Evolutionary conservation across 129 eudicot species (phyloP).

Genomic region (Apium graveolens): DNA sequence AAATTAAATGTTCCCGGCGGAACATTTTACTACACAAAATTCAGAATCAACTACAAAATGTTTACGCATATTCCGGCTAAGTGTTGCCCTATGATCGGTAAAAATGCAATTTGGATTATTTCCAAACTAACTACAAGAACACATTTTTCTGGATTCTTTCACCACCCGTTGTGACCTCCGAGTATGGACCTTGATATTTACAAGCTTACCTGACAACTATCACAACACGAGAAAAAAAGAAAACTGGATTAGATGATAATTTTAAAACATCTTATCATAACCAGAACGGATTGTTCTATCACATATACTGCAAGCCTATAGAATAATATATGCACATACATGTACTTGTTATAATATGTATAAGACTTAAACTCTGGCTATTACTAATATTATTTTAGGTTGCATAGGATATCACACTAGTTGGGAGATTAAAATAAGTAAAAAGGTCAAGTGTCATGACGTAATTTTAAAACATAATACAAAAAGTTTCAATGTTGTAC

Average conservation of each 20-base stretch:
- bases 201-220: conserved; percentile 5
- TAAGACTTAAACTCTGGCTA: neutral
- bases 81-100: too few relatives aligned
- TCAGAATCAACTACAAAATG: too few relatives aligned
- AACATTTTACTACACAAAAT: too few relatives aligned
- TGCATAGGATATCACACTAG: neutral
- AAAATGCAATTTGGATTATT: too few relatives aligned
- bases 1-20: too few relatives aligned
- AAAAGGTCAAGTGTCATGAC: neutral
- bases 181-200: neutral
- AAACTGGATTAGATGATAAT: neutral
- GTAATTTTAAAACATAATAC: neutral
- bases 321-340: neutral
- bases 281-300: neutral
- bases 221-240: neutral
- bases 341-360: neutral
- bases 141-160: conserved; percentile 67
- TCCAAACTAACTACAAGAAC: too few relatives aligned
- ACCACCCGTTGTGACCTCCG: conserved; percentile 79
- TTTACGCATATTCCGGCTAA: too few relatives aligned
- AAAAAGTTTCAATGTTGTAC: neutral
- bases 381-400: neutral
- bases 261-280: neutral
- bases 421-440: neutral
- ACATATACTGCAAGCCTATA: neutral